Conservation (phyloP, 2,329 filamentous ascomycete species). For the Trichoderma oligosporum region DNA sequence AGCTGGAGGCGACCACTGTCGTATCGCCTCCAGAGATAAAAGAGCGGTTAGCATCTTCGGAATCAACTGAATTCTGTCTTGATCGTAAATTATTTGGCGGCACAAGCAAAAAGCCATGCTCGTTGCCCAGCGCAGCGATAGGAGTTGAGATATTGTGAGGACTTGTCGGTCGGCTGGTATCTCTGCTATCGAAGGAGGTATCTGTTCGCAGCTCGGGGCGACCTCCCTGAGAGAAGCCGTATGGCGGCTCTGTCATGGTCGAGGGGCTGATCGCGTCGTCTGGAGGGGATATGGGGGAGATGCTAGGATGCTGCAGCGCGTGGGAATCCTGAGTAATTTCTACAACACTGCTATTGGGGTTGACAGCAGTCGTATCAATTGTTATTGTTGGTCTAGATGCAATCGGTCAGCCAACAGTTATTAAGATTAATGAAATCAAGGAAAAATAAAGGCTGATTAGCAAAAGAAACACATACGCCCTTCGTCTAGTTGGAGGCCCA, state of each 20-base stretch:
- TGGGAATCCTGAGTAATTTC: conserved; percentile 30
- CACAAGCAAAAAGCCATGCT: conserved; percentile 61
- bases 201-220: conserved; percentile 47
- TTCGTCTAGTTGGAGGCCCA: conserved; percentile 29
- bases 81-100: conserved; percentile 55
- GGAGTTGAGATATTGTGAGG: conserved; percentile 68
- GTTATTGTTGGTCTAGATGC: conserved; percentile 51
- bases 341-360: conserved; percentile 27
- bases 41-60: conserved; percentile 58
- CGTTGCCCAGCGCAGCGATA: conserved; percentile 43
- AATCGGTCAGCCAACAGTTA: conserved; percentile 12
- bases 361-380: conserved; percentile 48
- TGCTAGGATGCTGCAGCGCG: conserved; percentile 20
- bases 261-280: conserved; percentile 42
- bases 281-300: conserved; percentile 35
- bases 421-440: too few species aligned
- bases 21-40: conserved; percentile 61
- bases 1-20: conserved; percentile 48
- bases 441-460: background rate
- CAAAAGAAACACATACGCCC: conserved; percentile 36
- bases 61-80: conserved; percentile 67
- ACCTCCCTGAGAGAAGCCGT: conserved; percentile 27
- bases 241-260: conserved; percentile 34
- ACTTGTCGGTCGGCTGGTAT: conserved; percentile 63
- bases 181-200: conserved; percentile 62